Evolutionary conservation across 371 early-diverging fungal genomes (phyloP).

Genomic region (Apophysomyces variabilis): DNA sequence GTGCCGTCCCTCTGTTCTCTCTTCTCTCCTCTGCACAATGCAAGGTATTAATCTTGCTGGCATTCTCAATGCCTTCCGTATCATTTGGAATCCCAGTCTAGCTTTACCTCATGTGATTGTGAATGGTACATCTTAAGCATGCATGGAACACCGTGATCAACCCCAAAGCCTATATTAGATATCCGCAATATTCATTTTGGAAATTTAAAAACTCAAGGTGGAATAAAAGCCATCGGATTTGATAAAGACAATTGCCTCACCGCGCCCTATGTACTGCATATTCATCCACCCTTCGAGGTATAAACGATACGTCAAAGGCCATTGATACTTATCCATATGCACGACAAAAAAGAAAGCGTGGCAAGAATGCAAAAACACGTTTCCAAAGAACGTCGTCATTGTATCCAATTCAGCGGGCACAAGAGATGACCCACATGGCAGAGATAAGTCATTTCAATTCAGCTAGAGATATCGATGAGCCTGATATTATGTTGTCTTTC

Average conservation of each 20-base stretch:
- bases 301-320: not conserved
- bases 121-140: constrained; percentile 48
- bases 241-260: constrained; percentile 97
- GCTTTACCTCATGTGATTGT: constrained; percentile 79
- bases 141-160: not conserved
- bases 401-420: constrained; percentile 97
- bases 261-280: constrained; percentile 73
- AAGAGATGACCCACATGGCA: constrained; percentile 65
- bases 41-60: constrained; percentile 81
- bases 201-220: constrained; percentile 52
- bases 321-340: not conserved
- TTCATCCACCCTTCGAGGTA: constrained; percentile 77
- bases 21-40: constrained; percentile 7
- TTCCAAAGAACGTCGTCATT: constrained; percentile 69
- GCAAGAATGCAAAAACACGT: constrained; percentile 65
- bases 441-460: constrained; percentile 45
- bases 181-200: constrained; percentile 72
- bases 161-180: constrained; percentile 42
- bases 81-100: constrained; percentile 68
- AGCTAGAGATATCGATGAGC: not conserved
- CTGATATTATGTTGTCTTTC: constrained; percentile 8
- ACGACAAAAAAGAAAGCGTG: constrained; percentile 61
- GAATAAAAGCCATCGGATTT: constrained; percentile 76
- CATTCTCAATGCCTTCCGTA: constrained; percentile 58
- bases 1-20: no score